Conservation (phyloP, 2,329 filamentous ascomycete genomes). For the Chaetomium globosum region DNA sequence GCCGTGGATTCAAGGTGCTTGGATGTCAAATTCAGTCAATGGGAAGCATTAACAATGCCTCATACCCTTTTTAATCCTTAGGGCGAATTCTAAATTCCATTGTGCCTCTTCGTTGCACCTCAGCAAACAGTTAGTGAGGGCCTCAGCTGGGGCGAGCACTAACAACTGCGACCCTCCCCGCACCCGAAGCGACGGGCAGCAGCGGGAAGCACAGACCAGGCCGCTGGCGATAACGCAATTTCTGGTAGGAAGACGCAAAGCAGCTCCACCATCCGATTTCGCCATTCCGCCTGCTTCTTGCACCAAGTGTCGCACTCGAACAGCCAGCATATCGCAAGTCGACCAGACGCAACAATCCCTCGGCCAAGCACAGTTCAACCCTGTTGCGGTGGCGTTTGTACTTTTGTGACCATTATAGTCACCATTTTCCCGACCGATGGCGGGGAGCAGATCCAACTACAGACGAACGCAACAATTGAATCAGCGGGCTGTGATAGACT, state of each 20-base stretch:
- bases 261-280: conserved; percentile 34
- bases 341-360: background rate
- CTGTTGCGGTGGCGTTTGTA: conserved; percentile 10
- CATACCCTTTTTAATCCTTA: too few relatives aligned
- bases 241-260: conserved; percentile 36
- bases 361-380: conserved; percentile 13
- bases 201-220: conserved; percentile 28
- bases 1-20: background rate
- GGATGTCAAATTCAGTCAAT: background rate
- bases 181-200: conserved; percentile 23
- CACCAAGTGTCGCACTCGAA: conserved; percentile 25
- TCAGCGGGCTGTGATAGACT: too few relatives aligned
- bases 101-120: background rate
- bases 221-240: conserved; percentile 39
- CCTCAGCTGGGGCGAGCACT: conserved; percentile 16
- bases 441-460: background rate
- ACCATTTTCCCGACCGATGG: background rate
- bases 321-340: background rate
- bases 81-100: background rate
- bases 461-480: background rate
- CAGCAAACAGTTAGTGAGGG: too few relatives aligned
- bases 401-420: conserved; percentile 2
- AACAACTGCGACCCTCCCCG: conserved; percentile 33
- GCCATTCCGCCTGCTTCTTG: conserved; percentile 36
- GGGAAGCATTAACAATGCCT: background rate